Evolutionary conservation across 345 rosid species (phyloP), one percentile per base, ranked within the genome.

Genomic region (Pistacia integerrima): DNA sequence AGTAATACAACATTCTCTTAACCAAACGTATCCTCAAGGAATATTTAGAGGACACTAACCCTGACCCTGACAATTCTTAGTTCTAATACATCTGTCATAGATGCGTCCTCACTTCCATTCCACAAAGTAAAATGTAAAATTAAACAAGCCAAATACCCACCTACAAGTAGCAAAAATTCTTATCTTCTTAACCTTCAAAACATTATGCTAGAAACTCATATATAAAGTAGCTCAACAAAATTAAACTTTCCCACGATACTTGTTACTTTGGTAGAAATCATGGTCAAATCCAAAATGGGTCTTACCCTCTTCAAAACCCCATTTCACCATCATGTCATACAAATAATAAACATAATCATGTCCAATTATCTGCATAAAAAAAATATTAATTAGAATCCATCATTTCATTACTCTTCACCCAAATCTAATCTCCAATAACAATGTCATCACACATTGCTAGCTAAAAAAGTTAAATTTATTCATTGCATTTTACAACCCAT

Each of bases 281-380:
- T 92, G 93, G 16, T 98, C 99, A 77, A 95, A 95, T 11, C 99
- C 98, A 48, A 95, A 95, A 69, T 93, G 90, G 0, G 97, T 93
- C 81, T 89, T 93, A 25, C 98, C 98, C 84, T 95, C 98, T 83
- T 93, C 86, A 59, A 95, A 95, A 25, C 99, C 99, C 99, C 98
- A 95, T 48, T 86, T 87, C 73, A 86, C 78, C 99, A 95, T 92
- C 25, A 95, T 95, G 80, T 95, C 99, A 55, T 93, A 98, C 77
- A 89, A 95, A 88, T 95, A 93, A 76, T 68, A 92, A 33, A 93
- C 96, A 77, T 84, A 85, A 10, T 95, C 99, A 6, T 91, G 89
- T 22, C 99, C 99, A 76, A 95, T 55, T 62, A 95, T 81, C 99
- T 95, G 89, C 78, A 81, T 0, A 55, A 51, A 70, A 20, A 28